Conservation (phyloP, 192 early-diverging fungal species). For the Diversispora epigaea region DNA sequence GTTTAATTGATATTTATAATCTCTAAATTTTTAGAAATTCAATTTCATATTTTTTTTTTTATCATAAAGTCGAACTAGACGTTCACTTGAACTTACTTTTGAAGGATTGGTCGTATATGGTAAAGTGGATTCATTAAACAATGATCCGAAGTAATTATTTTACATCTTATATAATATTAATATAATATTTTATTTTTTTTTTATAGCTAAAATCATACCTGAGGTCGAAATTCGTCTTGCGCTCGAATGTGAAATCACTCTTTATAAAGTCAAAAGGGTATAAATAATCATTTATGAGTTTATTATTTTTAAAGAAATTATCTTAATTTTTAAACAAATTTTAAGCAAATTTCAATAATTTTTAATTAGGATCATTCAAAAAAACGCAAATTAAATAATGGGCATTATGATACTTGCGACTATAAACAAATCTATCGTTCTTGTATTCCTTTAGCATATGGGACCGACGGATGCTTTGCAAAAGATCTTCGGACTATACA, state of each 20-base stretch:
- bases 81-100: constrained; percentile 21
- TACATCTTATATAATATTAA: too few species aligned
- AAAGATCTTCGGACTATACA: neutral
- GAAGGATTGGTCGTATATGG: neutral
- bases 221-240: neutral
- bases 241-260: constrained; percentile 8
- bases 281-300: neutral
- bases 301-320: neutral
- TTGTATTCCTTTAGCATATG: neutral
- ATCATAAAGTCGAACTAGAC: constrained; percentile 1
- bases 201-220: neutral
- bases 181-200: neutral
- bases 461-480: neutral
- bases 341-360: neutral
- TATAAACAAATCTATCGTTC: neutral
- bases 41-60: neutral
- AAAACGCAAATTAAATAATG: constrained; percentile 15
- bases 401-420: neutral
- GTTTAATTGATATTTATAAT: neutral
- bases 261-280: constrained; percentile 19
- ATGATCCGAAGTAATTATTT: too few species aligned
- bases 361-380: neutral
- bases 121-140: neutral
- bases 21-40: neutral
- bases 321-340: neutral